Evolutionary conservation across 371 early-diverging fungal species (phyloP).

Genomic region (Mucor lusitanicus): DNA sequence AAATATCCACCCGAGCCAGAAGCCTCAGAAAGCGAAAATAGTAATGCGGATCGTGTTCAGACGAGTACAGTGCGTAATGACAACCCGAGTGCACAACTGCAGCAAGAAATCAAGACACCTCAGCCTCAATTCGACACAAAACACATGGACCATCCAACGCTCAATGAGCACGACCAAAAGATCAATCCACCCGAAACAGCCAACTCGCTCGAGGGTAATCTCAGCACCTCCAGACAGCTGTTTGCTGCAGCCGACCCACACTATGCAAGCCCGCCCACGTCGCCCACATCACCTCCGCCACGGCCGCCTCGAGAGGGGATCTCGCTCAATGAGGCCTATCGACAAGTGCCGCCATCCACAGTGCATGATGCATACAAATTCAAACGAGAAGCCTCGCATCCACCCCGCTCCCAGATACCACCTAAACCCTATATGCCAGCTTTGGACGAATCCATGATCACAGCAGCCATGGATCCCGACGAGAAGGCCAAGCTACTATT

Average conservation of each 20-base stretch:
- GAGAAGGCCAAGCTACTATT: constrained; percentile 17
- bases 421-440: neutral
- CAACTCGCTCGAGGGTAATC: constrained; percentile 2
- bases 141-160: neutral
- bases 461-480: neutral
- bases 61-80: neutral
- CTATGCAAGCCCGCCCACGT: neutral
- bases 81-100: neutral
- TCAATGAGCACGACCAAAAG: constrained; percentile 3
- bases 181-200: neutral
- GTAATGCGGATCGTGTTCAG: neutral
- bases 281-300: neutral
- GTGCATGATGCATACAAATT: neutral
- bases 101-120: neutral
- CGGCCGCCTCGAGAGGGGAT: constrained; percentile 20
- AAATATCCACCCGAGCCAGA: constrained; percentile 29
- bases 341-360: neutral
- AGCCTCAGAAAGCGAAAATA: neutral
- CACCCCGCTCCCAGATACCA: neutral
- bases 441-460: neutral
- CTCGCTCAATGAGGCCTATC: neutral
- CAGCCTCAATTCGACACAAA: neutral
- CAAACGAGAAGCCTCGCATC: neutral
- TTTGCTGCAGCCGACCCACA: neutral
- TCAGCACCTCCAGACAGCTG: neutral